Conservation (phyloP, 2,329 filamentous ascomycete genomes). For the Hypoxylon sp. region DNA sequence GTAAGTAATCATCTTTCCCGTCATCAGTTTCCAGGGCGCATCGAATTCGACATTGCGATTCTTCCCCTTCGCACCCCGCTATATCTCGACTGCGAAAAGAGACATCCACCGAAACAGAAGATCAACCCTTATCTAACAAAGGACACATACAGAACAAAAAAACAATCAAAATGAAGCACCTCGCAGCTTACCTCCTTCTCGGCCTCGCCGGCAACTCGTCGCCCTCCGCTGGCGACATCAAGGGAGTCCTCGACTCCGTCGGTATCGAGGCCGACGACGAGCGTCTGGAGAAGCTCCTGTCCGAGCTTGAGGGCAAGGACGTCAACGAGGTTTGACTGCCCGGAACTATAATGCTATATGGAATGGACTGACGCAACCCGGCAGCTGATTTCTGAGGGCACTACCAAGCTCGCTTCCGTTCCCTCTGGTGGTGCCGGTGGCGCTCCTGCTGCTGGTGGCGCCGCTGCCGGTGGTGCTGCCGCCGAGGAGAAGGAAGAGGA, state of each 20-base stretch:
- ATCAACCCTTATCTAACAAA: conserved; percentile 29
- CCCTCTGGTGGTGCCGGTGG: conserved; percentile 87
- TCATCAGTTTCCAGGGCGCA: conserved; percentile 5
- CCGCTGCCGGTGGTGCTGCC: conserved; percentile 67
- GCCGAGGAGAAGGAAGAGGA: conserved; percentile 74
- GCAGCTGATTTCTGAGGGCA: conserved; percentile 90
- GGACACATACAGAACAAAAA: conserved; percentile 37
- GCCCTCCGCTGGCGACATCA: conserved; percentile 87
- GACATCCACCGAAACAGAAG: not conserved
- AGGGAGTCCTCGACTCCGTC: conserved; percentile 87
- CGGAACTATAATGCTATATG: not conserved
- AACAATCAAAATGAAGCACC: conserved; percentile 93
- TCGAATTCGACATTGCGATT: conserved; percentile 2
- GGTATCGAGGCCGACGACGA: conserved; percentile 93
- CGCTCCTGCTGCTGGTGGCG: conserved; percentile 71
- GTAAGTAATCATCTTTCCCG: conserved; percentile 47
- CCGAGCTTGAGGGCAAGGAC: conserved; percentile 91
- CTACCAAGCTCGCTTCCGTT: conserved; percentile 95
- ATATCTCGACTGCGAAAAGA: conserved; percentile 10
- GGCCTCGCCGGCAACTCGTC: conserved; percentile 89
- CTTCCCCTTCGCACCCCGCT: not conserved
- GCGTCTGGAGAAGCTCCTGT: conserved; percentile 84
- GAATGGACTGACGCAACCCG: conserved; percentile 31
- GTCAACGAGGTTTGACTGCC: conserved; percentile 80
- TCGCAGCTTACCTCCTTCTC: conserved; percentile 99